Conservation (phyloP, 768 basidiomycete genomes). For the Phaeotremella fagi region DNA sequence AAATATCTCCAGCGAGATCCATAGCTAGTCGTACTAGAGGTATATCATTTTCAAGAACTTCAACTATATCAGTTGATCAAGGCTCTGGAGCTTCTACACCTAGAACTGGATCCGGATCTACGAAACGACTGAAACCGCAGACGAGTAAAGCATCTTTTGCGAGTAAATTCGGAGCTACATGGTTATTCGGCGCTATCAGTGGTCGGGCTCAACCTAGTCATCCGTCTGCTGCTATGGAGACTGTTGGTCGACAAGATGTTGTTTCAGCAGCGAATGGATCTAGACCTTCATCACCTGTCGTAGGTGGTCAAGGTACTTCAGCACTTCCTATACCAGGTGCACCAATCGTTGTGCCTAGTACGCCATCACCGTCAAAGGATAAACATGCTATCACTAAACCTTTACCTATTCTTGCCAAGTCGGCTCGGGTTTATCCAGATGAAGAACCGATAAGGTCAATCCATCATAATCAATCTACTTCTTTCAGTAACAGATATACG, state of each 20-base stretch:
- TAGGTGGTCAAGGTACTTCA: background rate
- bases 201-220: conserved; percentile 35
- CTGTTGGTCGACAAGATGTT: conserved; percentile 31
- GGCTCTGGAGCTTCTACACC: conserved; percentile 36
- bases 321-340: conserved; percentile 27
- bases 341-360: conserved; percentile 15
- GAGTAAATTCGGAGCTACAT: conserved; percentile 29
- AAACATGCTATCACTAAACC: conserved; percentile 13
- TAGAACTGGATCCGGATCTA: conserved; percentile 27
- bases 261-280: conserved; percentile 7
- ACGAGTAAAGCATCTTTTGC: conserved; percentile 33
- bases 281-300: conserved; percentile 15
- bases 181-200: conserved; percentile 33
- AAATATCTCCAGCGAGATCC: background rate
- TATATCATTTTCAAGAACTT: conserved; percentile 17
- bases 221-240: conserved; percentile 33
- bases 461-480: background rate
- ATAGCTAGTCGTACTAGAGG: background rate
- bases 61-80: conserved; percentile 8
- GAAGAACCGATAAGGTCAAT: conserved; percentile 13
- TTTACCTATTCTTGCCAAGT: conserved; percentile 8
- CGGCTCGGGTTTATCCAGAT: background rate
- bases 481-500: background rate
- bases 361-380: conserved; percentile 17
- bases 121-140: conserved; percentile 24